These are phyloP conservation scores for Colletotrichum eleusines DNA, from an alignment of 2,329 filamentous ascomycete species.

Conservation along the genomic window DNA sequence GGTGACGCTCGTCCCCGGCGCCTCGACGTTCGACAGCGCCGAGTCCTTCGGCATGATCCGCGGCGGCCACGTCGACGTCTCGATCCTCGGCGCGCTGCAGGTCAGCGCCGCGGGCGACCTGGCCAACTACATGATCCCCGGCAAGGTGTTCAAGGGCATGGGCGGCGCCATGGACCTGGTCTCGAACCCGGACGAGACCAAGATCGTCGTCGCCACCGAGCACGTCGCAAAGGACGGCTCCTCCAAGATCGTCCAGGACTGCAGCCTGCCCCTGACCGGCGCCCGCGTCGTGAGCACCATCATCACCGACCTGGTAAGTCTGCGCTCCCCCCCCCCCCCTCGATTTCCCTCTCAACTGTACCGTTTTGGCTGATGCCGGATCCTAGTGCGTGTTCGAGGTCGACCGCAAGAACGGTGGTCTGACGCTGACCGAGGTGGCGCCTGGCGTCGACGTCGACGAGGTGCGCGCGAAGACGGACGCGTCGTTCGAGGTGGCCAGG, in stretches of 20 bases:
- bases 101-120: slow-evolving; percentile 83
- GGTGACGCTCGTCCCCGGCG: slow-evolving; percentile 82
- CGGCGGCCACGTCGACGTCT: slow-evolving; percentile 85
- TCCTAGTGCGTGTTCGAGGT: slow-evolving; percentile 76
- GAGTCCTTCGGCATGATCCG: slow-evolving; percentile 92
- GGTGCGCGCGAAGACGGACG: slow-evolving; percentile 77
- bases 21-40: slow-evolving; percentile 80
- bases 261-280: slow-evolving; percentile 74
- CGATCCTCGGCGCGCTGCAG: slow-evolving; percentile 85
- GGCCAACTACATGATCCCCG: slow-evolving; percentile 92
- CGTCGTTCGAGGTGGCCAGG: slow-evolving; percentile 72
- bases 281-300: slow-evolving; percentile 77
- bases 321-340: not conserved
- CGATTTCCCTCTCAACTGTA: not conserved
- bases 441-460: slow-evolving; percentile 77
- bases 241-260: slow-evolving; percentile 74
- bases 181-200: slow-evolving; percentile 77
- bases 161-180: slow-evolving; percentile 82
- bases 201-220: slow-evolving; percentile 78
- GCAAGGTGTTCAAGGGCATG: slow-evolving; percentile 90
- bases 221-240: slow-evolving; percentile 77
- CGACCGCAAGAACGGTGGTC: slow-evolving; percentile 68
- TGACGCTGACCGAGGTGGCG: slow-evolving; percentile 78
- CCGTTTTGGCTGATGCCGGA: not conserved
- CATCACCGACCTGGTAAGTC: slow-evolving; percentile 77